phyloP scores from a whole-genome alignment of 495 filamentous ascomycete genomes.

The Talaromyces wortmannii region DNA sequence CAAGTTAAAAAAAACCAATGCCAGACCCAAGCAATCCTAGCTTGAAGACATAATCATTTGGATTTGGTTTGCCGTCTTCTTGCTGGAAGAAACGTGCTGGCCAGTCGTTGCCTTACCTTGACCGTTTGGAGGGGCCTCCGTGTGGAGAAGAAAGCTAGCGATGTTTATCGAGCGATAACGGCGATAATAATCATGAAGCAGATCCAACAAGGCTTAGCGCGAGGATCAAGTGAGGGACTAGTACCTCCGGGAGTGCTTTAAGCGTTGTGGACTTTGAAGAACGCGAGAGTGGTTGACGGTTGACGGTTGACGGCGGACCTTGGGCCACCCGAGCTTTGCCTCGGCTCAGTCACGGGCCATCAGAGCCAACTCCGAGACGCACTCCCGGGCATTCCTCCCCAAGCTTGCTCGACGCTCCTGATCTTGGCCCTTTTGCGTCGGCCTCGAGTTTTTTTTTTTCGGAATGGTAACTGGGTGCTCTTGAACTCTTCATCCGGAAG shows the following conservation, averaged over 20 bases:
- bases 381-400: too few species aligned
- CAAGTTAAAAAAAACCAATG: not conserved
- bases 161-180: not conserved
- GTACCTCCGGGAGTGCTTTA: too few species aligned
- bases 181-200: not conserved
- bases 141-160: too few species aligned
- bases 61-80: too few species aligned
- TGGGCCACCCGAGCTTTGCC: not conserved
- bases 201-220: not conserved
- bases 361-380: too few species aligned
- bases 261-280: not conserved
- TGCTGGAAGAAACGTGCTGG: too few species aligned
- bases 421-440: not conserved
- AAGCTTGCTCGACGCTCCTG: not conserved
- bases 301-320: not conserved
- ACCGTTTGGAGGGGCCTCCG: too few species aligned
- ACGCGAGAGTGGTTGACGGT: not conserved
- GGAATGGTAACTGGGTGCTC: not conserved
- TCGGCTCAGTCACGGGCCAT: not conserved
- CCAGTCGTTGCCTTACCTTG: too few species aligned
- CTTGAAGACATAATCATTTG: too few species aligned
- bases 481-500: not conserved
- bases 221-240: not conserved
- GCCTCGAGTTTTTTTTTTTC: not conserved
- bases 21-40: not conserved